These are phyloP conservation scores for Annulohypoxylon maeteangense DNA, from an alignment of 495 filamentous ascomycete genomes.

Conservation along the genomic window DNA sequence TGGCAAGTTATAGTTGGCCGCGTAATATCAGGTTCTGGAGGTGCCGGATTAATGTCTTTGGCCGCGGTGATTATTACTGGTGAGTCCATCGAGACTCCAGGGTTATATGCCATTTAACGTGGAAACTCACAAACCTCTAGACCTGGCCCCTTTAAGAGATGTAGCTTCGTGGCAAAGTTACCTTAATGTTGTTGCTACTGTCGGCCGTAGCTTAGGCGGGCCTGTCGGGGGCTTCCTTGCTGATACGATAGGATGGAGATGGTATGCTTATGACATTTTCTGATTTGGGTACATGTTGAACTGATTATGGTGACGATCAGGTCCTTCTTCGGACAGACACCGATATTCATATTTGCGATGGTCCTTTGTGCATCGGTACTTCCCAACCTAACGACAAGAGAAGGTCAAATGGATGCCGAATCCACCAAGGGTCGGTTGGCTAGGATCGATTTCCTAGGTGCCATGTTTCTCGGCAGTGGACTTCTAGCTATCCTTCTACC, in stretches of 20 bases:
- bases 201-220: conserved; percentile 72
- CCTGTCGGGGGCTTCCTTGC: conserved; percentile 72
- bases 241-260: conserved; percentile 74
- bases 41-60: conserved; percentile 66
- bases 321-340: conserved; percentile 71
- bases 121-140: conserved; percentile 52
- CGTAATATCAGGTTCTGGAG: conserved; percentile 67
- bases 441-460: conserved; percentile 70
- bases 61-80: conserved; percentile 71
- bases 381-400: conserved; percentile 35
- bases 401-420: conserved; percentile 3
- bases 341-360: conserved; percentile 65
- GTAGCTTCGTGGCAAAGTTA: conserved; percentile 73
- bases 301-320: conserved; percentile 44
- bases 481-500: conserved; percentile 63
- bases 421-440: conserved; percentile 45
- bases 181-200: conserved; percentile 71
- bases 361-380: conserved; percentile 60
- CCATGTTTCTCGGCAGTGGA: conserved; percentile 58
- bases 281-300: neutral
- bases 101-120: neutral
- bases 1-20: conserved; percentile 67
- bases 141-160: conserved; percentile 74
- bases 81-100: conserved; percentile 36
- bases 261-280: conserved; percentile 49